A percentile compares a stretch with the other conserved stretches of the same genome.
These are phyloP conservation scores for Botrytis galanthina DNA, from an alignment of 2,329 filamentous ascomycete genomes.

Conservation along the genomic window DNA sequence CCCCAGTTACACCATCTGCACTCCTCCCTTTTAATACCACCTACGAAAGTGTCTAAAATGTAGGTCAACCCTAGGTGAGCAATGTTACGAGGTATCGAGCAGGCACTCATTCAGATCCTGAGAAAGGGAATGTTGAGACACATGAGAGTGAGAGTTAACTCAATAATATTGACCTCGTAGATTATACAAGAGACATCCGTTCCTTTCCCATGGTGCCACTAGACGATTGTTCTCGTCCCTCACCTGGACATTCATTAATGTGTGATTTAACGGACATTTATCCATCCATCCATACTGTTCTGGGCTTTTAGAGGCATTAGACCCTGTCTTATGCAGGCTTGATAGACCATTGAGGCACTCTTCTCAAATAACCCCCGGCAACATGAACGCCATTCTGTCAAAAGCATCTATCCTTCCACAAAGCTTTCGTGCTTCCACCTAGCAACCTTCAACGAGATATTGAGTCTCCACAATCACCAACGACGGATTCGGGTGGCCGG, in stretches of 20 bases:
- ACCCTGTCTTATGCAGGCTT: constrained; percentile 12
- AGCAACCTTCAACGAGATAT: constrained; percentile 9
- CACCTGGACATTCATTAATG: background rate
- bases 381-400: constrained; percentile 18
- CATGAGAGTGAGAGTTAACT: background rate
- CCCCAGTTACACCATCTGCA: constrained; percentile 9
- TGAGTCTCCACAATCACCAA: constrained; percentile 10
- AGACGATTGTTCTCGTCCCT: background rate
- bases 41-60: background rate
- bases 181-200: background rate
- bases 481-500: constrained; percentile 2
- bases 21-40: constrained; percentile 10
- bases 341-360: background rate
- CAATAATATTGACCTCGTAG: background rate
- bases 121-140: background rate
- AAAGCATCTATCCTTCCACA: constrained; percentile 14
- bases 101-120: background rate
- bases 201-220: background rate
- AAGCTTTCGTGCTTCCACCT: background rate
- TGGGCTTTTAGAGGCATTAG: background rate
- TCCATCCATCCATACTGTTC: constrained; percentile 10
- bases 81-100: background rate
- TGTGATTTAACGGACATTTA: background rate
- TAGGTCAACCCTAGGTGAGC: too few species aligned
- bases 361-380: background rate